Conservation (phyloP, 2,329 filamentous ascomycete species). For the Phialophora expanda region DNA sequence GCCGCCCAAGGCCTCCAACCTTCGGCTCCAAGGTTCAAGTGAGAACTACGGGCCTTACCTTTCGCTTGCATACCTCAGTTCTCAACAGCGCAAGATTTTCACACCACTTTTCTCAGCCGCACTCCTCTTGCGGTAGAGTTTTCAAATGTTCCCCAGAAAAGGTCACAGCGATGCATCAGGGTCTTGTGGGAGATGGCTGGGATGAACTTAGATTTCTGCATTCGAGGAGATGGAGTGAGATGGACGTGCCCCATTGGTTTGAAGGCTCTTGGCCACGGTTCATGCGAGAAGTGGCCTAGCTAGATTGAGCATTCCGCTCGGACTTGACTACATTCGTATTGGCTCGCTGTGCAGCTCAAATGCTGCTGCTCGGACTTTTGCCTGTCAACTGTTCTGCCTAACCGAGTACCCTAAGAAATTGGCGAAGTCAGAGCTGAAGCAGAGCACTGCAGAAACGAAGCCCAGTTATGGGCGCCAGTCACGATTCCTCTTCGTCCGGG, state of each 20-base stretch:
- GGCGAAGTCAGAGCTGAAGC: conserved; percentile 3
- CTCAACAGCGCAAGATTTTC: background rate
- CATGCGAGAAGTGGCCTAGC: background rate
- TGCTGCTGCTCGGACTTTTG: conserved; percentile 13
- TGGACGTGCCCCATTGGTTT: background rate
- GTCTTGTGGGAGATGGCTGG: conserved; percentile 5
- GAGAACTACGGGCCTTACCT: background rate
- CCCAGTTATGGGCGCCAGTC: background rate
- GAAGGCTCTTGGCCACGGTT: background rate
- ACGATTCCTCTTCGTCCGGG: background rate
- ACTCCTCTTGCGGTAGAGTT: background rate
- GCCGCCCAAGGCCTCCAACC: conserved; percentile 1
- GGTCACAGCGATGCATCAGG: background rate
- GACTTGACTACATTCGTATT: conserved; percentile 1
- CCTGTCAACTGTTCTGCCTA: background rate
- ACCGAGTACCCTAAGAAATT: background rate
- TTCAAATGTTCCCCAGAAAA: background rate
- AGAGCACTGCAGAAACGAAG: conserved; percentile 13
- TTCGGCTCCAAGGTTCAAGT: background rate
- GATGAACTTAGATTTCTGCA: background rate
- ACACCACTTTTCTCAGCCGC: conserved; percentile 7
- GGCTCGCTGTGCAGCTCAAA: conserved; percentile 1
- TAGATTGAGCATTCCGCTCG: background rate
- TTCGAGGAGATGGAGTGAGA: background rate
- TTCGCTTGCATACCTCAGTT: conserved; percentile 2